Percentiles rank a stretch among this genome's conserved stretches.
Evolutionary conservation across 2,329 filamentous ascomycete genomes (phyloP).

Genomic region (Ophiostoma pallidulum): DNA sequence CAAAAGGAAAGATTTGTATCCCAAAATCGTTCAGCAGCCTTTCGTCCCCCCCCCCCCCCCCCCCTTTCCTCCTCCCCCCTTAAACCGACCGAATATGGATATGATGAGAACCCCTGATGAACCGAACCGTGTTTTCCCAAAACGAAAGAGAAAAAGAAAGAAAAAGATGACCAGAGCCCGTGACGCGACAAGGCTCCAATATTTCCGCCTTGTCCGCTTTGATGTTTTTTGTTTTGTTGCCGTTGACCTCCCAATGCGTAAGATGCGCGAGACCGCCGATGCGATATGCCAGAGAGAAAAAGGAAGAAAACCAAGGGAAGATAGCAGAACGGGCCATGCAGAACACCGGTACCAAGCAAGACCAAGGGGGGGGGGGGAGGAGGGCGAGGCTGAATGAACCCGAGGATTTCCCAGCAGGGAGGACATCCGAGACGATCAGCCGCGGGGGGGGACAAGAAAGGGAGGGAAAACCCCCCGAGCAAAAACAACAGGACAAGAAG

Average conservation of each 20-base stretch:
- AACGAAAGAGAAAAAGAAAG: not conserved
- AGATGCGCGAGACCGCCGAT: constrained; percentile 6
- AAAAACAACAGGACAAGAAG: not conserved
- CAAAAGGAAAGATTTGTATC: no score
- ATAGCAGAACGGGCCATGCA: not conserved
- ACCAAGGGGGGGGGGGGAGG: no score
- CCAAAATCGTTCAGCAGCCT: no score
- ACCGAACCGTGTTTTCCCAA: no score
- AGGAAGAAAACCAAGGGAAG: not conserved
- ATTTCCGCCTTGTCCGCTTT: not conserved
- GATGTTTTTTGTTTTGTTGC: not conserved
- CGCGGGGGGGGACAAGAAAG: not conserved
- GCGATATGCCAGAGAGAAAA: not conserved
- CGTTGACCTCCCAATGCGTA: not conserved
- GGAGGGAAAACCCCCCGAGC: not conserved
- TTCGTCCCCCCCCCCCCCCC: no score
- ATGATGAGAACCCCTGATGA: no score
- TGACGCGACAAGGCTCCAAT: not conserved
- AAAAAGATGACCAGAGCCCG: not conserved
- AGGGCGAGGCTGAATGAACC: no score
- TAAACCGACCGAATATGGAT: no score
- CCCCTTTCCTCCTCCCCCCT: no score
- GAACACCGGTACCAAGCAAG: no score
- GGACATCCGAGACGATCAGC: no score
- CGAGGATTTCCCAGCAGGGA: no score